Base-by-base conservation (phyloP, 1,139 yeast species). In the Kurtzmaniella quercitrusa region DNA sequence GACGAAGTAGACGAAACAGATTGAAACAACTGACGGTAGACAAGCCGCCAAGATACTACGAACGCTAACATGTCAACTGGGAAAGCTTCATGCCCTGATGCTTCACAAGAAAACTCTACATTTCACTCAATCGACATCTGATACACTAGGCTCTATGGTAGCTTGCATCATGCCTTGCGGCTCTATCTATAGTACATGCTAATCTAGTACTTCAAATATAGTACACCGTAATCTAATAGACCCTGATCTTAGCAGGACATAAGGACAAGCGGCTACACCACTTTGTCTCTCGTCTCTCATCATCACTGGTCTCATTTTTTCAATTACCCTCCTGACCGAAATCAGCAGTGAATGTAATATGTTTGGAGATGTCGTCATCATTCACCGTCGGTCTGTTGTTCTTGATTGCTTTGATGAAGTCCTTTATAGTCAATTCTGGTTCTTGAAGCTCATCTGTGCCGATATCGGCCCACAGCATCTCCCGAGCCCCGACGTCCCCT, bases 341-440 rank as follows among this genome's bases (percentile, higher is more conserved):
- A 65, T 94, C 98, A 40, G 77, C 77, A 0, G 99, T 94, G 60
- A 94, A 94, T 51, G 88, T 86, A 44, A 81, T 79, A 65, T 93
- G 98, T 59, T 85, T 86, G 50, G 71, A 73, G 51, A 93, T 78
- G 62, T 94, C 99, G 12, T 77, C 76, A 40, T 77, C 82, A 59
- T 93, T 94, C 38, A 94, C 98, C 0, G 98, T 94, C 15, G 98
- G 98, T 59, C 98, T 78, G 48, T 95, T 89, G 41, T 83, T 82
- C 63, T 89, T 88, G 47, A 94, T 82, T 2, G 98, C 95, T 65
- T 91, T 91, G 52, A 93, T 77, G 65, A 94, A 94, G 65, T 94
- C 99, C 60, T 89, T 90, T 46, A 93, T 78, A 1, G 94, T 86
- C 52, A 94, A 74, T 5, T 82, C 87, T 0, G 99, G 99, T 57